A percentile compares a stretch with the other conserved stretches of the same genome.
Evolutionary conservation across 768 basidiomycete genomes (phyloP).

Genomic region (Auricularia sp.): DNA sequence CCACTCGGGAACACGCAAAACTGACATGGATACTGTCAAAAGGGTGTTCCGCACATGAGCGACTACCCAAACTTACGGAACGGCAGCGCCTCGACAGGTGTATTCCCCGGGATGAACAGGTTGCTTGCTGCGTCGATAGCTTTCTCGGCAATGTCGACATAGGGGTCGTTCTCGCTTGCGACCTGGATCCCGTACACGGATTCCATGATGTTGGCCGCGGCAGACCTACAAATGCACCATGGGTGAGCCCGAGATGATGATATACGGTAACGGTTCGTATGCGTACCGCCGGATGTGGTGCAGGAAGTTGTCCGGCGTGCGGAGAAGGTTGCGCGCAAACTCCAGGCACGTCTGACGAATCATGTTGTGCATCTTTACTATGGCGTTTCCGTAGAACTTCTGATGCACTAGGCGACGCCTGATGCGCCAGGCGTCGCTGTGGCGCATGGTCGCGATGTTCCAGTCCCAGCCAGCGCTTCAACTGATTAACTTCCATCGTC

Average conservation of each 20-base stretch:
- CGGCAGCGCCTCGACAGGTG: slow-evolving; percentile 23
- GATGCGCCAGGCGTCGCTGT: background rate
- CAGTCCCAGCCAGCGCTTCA: background rate
- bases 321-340: too few relatives aligned
- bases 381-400: too few relatives aligned
- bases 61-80: slow-evolving; percentile 10
- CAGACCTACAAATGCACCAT: background rate
- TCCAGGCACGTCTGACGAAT: too few relatives aligned
- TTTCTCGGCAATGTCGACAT: slow-evolving; percentile 25
- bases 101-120: slow-evolving; percentile 19
- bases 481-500: background rate
- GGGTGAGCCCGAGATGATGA: too few relatives aligned
- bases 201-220: background rate
- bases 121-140: slow-evolving; percentile 17
- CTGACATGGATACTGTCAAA: too few relatives aligned
- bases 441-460: background rate
- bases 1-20: too few relatives aligned
- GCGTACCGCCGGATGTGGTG: too few relatives aligned
- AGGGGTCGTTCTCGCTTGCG: slow-evolving; percentile 23
- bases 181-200: slow-evolving; percentile 2
- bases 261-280: too few relatives aligned
- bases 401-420: background rate
- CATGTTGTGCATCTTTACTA: too few relatives aligned
- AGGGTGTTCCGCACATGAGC: background rate
- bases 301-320: too few relatives aligned